Percentiles rank a stretch among this genome's conserved stretches.
phyloP scores from a whole-genome alignment of 2,329 filamentous ascomycete species.

The Colletotrichum plurivorum region DNA sequence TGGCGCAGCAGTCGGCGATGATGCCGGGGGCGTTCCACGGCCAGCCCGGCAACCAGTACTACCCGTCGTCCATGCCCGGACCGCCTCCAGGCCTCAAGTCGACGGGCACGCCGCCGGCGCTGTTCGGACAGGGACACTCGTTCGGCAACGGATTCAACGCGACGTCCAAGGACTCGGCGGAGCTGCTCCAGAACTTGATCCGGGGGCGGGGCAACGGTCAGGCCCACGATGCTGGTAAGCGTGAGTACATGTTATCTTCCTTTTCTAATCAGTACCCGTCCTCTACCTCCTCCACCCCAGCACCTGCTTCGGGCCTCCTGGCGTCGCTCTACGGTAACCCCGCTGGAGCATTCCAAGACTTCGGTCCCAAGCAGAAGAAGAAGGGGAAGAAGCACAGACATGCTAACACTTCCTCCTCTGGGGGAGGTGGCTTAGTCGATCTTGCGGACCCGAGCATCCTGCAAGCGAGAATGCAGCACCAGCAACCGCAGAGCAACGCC shows the following conservation, averaged over 20 bases:
- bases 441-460: conserved; percentile 99
- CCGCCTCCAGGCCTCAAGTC: conserved; percentile 97
- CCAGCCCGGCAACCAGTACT: conserved; percentile 79
- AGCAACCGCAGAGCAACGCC: conserved; percentile 80
- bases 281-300: conserved; percentile 84
- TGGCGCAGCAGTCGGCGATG: conserved; percentile 91
- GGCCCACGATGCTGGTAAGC: conserved; percentile 90
- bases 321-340: conserved; percentile 92
- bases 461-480: conserved; percentile 96
- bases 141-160: conserved; percentile 81
- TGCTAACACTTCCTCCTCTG: conserved; percentile 99
- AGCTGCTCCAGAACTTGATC: conserved; percentile 86
- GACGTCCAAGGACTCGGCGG: conserved; percentile 79
- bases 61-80: conserved; percentile 87
- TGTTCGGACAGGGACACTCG: conserved; percentile 91
- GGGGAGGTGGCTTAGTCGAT: conserved; percentile 99
- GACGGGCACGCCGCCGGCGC: conserved; percentile 92
- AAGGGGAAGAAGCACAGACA: conserved; percentile 99
- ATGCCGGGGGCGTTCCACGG: conserved; percentile 78
- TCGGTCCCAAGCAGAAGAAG: conserved; percentile 98
- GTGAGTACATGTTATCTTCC: conserved; percentile 98
- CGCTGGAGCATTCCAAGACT: conserved; percentile 90
- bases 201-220: conserved; percentile 79
- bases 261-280: conserved; percentile 89
- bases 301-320: conserved; percentile 91